Evolutionary conservation across 129 eudicot species (phyloP).

Genomic region (Scalesia atractyloides): DNA sequence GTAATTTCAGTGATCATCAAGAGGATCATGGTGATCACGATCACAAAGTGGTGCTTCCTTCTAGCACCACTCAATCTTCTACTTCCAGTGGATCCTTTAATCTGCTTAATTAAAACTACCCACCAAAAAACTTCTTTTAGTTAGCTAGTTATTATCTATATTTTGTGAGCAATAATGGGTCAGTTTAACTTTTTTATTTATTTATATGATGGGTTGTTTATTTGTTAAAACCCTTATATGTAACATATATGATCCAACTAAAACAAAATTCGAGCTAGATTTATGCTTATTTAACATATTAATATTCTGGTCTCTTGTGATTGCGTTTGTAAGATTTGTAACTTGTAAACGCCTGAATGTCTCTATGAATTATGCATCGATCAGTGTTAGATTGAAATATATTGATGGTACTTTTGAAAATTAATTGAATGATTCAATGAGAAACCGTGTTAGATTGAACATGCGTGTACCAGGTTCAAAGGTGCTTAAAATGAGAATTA

Average conservation of each 20-base stretch:
- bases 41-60: not conserved
- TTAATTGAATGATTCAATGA: too few relatives aligned
- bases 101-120: not conserved
- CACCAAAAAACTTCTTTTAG: not conserved
- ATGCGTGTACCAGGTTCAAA: too few relatives aligned
- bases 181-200: not conserved
- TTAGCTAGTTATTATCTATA: not conserved
- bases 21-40: conserved; percentile 3
- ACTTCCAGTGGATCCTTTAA: not conserved
- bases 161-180: not conserved
- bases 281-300: not conserved
- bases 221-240: not conserved
- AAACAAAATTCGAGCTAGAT: not conserved
- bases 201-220: not conserved
- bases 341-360: not conserved
- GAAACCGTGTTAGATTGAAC: too few relatives aligned
- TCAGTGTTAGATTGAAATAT: too few relatives aligned
- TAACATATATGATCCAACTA: not conserved
- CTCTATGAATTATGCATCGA: too few relatives aligned
- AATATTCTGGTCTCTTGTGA: not conserved
- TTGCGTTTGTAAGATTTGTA: not conserved
- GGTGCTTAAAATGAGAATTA: too few relatives aligned
- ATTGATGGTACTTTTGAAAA: too few relatives aligned
- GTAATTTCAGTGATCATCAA: conserved; percentile 39
- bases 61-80: not conserved